phyloP scores from a whole-genome alignment of 2,329 filamentous ascomycete species.

The Trichoderma afroharzianum region DNA sequence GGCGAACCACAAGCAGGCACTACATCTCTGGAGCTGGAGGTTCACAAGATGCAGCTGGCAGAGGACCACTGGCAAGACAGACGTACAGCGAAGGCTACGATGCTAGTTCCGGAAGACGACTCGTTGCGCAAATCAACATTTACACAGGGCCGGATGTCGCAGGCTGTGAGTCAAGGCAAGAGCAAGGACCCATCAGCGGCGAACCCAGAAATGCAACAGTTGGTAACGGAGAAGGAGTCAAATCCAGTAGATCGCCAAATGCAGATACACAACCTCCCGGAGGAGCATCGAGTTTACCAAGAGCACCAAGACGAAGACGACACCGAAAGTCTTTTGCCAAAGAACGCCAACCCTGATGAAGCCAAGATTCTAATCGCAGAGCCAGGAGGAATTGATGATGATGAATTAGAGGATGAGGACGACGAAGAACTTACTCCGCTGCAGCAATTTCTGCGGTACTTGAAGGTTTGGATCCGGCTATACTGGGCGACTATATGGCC shows the following conservation, averaged over 20 bases:
- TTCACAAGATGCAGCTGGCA: background rate
- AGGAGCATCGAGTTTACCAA: conserved; percentile 28
- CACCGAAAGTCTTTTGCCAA: conserved; percentile 29
- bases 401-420: conserved; percentile 5
- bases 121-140: conserved; percentile 29
- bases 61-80: background rate
- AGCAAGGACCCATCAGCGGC: background rate
- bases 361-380: no score
- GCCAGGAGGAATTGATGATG: no score
- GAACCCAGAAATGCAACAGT: background rate
- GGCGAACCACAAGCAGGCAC: conserved; percentile 19
- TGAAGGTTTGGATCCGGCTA: conserved; percentile 22
- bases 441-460: background rate
- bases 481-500: conserved; percentile 39
- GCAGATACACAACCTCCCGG: conserved; percentile 23
- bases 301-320: conserved; percentile 26
- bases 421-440: conserved; percentile 5
- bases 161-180: background rate
- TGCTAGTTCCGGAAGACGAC: conserved; percentile 18
- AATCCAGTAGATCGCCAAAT: background rate
- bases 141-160: conserved; percentile 12
- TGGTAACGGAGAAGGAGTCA: background rate
- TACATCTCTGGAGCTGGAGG: conserved; percentile 9
- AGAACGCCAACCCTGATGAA: background rate
- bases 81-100: background rate